Percentiles rank a stretch among this genome's conserved stretches.
Conservation (phyloP, 495 filamentous ascomycete species). For the Neurospora sp. region DNA sequence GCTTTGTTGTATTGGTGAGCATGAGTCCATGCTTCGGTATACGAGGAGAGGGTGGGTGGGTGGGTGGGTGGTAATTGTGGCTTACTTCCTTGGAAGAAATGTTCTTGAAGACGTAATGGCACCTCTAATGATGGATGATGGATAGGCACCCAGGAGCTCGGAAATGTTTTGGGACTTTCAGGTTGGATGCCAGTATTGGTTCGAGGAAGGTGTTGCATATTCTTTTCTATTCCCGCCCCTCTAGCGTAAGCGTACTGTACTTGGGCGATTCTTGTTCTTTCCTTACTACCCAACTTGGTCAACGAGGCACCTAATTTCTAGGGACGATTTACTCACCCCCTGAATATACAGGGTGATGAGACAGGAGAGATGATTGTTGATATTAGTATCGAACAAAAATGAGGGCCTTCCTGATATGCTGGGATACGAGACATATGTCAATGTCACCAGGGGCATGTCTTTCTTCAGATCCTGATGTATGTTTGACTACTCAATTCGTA, state of each 20-base stretch:
- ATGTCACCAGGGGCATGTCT: not conserved
- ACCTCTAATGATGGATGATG: not conserved
- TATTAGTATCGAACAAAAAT: not conserved
- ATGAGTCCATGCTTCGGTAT: not conserved
- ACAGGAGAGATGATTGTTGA: not conserved
- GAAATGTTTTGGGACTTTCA: not conserved
- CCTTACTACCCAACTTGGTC: not conserved
- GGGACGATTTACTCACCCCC: not conserved
- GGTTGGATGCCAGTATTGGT: not conserved
- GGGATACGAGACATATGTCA: not conserved
- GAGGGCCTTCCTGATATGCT: not conserved
- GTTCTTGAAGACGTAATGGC: not conserved
- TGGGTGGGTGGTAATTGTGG: not conserved
- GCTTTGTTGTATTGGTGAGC: not conserved
- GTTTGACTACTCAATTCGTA: not conserved
- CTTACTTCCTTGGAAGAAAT: not conserved
- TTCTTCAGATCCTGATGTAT: not conserved
- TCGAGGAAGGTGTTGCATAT: not conserved
- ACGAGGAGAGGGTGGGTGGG: not conserved
- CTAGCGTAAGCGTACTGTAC: not conserved
- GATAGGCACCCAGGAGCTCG: not conserved
- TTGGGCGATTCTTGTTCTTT: not conserved
- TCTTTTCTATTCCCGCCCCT: not conserved
- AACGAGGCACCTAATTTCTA: not conserved
- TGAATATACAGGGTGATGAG: not conserved